These are phyloP conservation scores for Hansenula sp. DNA, from an alignment of 1,139 yeast species.

Conservation along the genomic window DNA sequence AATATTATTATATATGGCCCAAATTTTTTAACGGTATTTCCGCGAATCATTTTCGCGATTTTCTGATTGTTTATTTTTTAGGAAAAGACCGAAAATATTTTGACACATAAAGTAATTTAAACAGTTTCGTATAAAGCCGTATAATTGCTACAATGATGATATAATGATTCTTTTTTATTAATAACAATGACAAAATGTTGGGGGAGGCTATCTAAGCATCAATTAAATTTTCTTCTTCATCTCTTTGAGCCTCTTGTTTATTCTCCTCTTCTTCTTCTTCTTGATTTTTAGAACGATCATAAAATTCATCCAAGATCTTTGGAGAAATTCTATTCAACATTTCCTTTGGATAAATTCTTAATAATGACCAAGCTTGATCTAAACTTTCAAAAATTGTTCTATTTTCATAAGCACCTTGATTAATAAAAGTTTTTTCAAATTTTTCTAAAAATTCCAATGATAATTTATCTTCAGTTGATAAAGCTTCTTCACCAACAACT, in stretches of 20 bases:
- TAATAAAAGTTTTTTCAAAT: slow-evolving; percentile 90
- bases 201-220: slow-evolving; percentile 10
- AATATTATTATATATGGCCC: no score
- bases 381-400: slow-evolving; percentile 92
- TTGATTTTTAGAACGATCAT: slow-evolving; percentile 74
- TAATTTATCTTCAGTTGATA: slow-evolving; percentile 94
- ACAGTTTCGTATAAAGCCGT: no score
- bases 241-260: slow-evolving; percentile 31
- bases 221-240: slow-evolving; percentile 24
- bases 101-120: no score
- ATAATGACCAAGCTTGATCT: slow-evolving; percentile 96
- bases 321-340: slow-evolving; percentile 98
- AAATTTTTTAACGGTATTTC: no score
- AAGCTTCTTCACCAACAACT: slow-evolving; percentile 99
- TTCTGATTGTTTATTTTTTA: no score
- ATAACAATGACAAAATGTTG: no score
- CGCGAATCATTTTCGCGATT: no score
- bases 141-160: no score
- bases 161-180: background rate
- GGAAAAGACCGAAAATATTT: no score
- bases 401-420: slow-evolving; percentile 95
- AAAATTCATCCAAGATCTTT: slow-evolving; percentile 90
- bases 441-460: slow-evolving; percentile 96
- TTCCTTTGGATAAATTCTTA: slow-evolving; percentile 98
- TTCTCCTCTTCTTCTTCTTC: slow-evolving; percentile 45